Evolutionary conservation across 306 rosid species (phyloP), one percentile per base, ranked within the genome.

Genomic region (Corylus heterophylla): DNA sequence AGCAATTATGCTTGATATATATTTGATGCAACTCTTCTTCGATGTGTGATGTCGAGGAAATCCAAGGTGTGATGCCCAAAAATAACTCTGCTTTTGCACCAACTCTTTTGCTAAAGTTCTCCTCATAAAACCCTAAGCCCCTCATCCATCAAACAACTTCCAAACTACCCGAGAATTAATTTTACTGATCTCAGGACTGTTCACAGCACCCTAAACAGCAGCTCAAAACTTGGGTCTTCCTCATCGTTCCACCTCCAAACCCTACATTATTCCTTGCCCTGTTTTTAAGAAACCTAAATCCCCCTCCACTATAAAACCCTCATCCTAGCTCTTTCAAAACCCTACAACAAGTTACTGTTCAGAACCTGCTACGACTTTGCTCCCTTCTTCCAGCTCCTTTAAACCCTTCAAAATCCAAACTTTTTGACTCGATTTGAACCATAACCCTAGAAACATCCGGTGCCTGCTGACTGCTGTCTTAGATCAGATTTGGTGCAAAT

Each of bases 181-280:
- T 55, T 3, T 55, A 55, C 29, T 3, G n/a, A 17, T 55, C 62
- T 55, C 27, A 55, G 62, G 10, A 18, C 27, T 6, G 29, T 55
- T 22, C 56, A 52, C 20, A 16, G 56, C 20, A 16, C 56, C 56
- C 56, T 14, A 18, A 52, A 55, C 62, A 55, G 29, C 12, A 55
- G 62, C 62, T 55, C 22, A 55, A 55, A 50, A 55, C n/a, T 55
- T n/a, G 62, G n/a, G 62, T 7, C n/a, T 55, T 55, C 62, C 62
- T n/a, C 4, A 9, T n/a, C 29, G 12, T 3, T 55, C n/a, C n/a
- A n/a, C 11, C 62, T 14, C 27, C 62, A 55, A 55, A 55, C 25
- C 11, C 29, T n/a, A 2, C 22, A 7, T 10, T n/a, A n/a, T 12
- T 17, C 10, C 29, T 8, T 7, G 62, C 62, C 22, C 10, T n/a